These are phyloP conservation scores for Arctostaphylos glauca DNA, from an alignment of 148 eudicot genomes.

Conservation along the genomic window DNA sequence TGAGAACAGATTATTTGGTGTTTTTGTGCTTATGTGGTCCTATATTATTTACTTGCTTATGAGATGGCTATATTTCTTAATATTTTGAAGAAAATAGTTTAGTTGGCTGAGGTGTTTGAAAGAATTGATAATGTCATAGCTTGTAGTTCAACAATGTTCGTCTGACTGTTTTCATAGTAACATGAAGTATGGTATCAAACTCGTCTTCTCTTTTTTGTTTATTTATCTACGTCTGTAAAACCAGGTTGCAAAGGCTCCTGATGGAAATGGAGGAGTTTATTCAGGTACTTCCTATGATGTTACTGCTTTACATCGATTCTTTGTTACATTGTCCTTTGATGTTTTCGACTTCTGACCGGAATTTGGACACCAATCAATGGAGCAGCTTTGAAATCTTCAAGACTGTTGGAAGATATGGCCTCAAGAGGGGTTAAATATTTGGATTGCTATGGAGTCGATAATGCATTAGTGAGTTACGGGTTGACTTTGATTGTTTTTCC, in stretches of 20 bases:
- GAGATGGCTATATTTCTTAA: neutral
- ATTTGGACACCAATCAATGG: conserved; percentile 9
- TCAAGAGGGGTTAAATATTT: conserved; percentile 78
- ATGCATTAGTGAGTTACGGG: conserved; percentile 68
- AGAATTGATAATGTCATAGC: neutral
- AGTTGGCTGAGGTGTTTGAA: neutral
- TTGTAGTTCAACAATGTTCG: neutral
- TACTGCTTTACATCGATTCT: neutral
- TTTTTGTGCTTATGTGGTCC: neutral
- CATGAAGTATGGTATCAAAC: neutral
- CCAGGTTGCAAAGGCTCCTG: conserved; percentile 97
- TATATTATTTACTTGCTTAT: conserved; percentile 5
- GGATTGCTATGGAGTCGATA: conserved; percentile 98
- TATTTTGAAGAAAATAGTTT: conserved; percentile 9
- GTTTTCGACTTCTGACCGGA: conserved; percentile 5
- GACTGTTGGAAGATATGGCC: conserved; percentile 91
- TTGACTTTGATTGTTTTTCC: conserved; percentile 8
- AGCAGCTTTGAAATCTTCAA: conserved; percentile 81
- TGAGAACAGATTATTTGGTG: neutral
- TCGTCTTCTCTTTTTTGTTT: neutral
- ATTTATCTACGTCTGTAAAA: conserved; percentile 20
- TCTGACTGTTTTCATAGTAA: neutral
- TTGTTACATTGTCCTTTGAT: neutral
- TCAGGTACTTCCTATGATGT: conserved; percentile 43
- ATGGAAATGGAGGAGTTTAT: conserved; percentile 99